Evolutionary conservation across 441 rosid species (phyloP).

Genomic region (Gossypium aridum): DNA sequence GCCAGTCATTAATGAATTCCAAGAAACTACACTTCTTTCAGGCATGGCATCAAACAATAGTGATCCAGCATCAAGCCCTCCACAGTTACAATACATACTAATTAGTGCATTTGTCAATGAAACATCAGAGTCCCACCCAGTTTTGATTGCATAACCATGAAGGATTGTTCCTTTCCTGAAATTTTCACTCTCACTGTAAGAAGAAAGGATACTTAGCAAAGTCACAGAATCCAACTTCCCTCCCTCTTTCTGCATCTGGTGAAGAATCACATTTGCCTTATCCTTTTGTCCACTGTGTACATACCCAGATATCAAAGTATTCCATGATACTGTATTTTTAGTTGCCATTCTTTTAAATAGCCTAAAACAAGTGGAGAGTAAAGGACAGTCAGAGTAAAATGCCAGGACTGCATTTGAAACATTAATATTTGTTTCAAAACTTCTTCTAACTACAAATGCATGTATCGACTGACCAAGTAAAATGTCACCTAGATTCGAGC

Average conservation of each 20-base stretch:
- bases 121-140: constrained; percentile 16
- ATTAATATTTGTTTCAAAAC: constrained; percentile 18
- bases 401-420: constrained; percentile 26
- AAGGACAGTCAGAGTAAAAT: constrained; percentile 20
- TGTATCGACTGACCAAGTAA: constrained; percentile 26
- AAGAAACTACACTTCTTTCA: constrained; percentile 23
- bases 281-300: constrained; percentile 18
- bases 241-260: constrained; percentile 33
- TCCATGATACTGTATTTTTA: constrained; percentile 24
- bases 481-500: constrained; percentile 27
- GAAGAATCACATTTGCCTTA: constrained; percentile 17
- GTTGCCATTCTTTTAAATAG: constrained; percentile 19
- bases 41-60: constrained; percentile 24
- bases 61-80: constrained; percentile 21
- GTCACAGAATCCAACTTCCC: constrained; percentile 21
- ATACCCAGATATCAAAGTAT: constrained; percentile 25
- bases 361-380: constrained; percentile 13
- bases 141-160: constrained; percentile 30
- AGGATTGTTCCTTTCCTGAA: constrained; percentile 18
- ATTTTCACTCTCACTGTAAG: constrained; percentile 2
- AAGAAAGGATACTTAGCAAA: constrained; percentile 21
- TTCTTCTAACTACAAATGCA: constrained; percentile 24
- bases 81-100: constrained; percentile 23
- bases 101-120: constrained; percentile 27
- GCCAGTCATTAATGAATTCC: constrained; percentile 31